Evolutionary conservation across 2,329 filamentous ascomycete species (phyloP), one percentile per base, ranked within the genome.

Genomic region (Tothia fuscella): DNA sequence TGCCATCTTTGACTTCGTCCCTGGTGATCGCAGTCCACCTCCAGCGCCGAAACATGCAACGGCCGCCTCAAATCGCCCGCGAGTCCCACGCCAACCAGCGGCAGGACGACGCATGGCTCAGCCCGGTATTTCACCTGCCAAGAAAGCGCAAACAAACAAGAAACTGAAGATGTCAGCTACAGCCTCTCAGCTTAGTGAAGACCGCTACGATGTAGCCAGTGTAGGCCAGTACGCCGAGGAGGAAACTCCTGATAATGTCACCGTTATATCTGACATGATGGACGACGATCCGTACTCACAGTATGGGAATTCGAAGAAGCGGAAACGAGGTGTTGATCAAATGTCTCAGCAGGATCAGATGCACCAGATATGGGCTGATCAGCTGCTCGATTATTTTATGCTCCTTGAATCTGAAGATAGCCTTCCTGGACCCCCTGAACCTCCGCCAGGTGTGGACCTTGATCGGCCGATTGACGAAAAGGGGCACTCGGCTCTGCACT

Each of bases 381-480:
- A 91, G 52, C 72, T 98, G 20, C 70, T 98, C 26, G 91, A 98
- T 60, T 98, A 96, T 63, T 98, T 96, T 55, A 80, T 96, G 64
- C 78, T 89, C 33, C 78, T 83, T 39, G 80, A 86, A 49, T 82
- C 84, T 47, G 81, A 88, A 59, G 79, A 82, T 45, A 75, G 78
- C 16, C 77, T 79, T 45, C 54, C 76, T 65, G 60, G 64, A 31
- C 67, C 71, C n/a, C 88, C 87, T 1, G 77, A 85, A 46, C 88
- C 89, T 3, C 91, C 91, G 0, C 68, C 78, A 25, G 82, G 86
- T 56, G 93, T 94, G 53, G 80, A 93, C 55, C 79, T 93, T 5
- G 82, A 98, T 60, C 83, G 85, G 59, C 72, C 80, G n/a, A 95
- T 98, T 48, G 91, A 98, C 57, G 82, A 87, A 32, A 87, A 93